Base-by-base conservation (phyloP, 1,284 basidiomycete species). In the Melampsora larici-populina region DNA sequence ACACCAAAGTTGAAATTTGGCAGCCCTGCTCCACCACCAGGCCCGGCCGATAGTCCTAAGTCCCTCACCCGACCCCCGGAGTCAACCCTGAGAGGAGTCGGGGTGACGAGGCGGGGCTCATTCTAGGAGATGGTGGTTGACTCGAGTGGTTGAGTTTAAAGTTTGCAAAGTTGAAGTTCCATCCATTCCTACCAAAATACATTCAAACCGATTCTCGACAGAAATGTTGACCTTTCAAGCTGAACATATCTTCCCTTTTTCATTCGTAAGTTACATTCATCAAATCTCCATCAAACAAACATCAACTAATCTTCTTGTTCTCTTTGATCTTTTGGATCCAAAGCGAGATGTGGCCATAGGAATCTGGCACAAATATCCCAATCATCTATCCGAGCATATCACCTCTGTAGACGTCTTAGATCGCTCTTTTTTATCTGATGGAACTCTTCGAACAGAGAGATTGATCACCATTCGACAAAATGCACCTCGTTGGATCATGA, bases 401-500 rank as follows among this genome's bases (percentile, higher is more conserved):
- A 66, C 49, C 17, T 75, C 73, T n/a, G 73, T 75, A 15, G 73
- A 75, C 51, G 65, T 68, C 24, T 26, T 75, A 18, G 49, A 68
- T 65, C 65, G 65, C 17, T 66, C 73, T 9, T 75, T 75, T 63
- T 46, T 75, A 26, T 48, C 63, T 5, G 65, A 75, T 46, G 73
- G 73, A 4, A 67, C 73, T 15, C 26, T 75, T 60, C 73, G 73
- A 11, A 75, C 73, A 11, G 73, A 75, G 67, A 51, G 73, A 33
- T 58, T 75, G 21, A 75, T 75, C 63, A 26, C 64, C n/a, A 66
- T 75, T 40, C 64, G 64, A n/a, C 73, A 75, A 40, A 46, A 67
- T 75, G 73, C 73, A 33, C 73, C 73, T 15, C 73, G 73, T 68
- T 75, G 73, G 73, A 75, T 75, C 33, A 75, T 75, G 64, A 75